Percentiles rank a stretch among this genome's conserved stretches.
Evolutionary conservation across 2,329 filamentous ascomycete genomes (phyloP).

Genomic region (Chaetomium sp.): DNA sequence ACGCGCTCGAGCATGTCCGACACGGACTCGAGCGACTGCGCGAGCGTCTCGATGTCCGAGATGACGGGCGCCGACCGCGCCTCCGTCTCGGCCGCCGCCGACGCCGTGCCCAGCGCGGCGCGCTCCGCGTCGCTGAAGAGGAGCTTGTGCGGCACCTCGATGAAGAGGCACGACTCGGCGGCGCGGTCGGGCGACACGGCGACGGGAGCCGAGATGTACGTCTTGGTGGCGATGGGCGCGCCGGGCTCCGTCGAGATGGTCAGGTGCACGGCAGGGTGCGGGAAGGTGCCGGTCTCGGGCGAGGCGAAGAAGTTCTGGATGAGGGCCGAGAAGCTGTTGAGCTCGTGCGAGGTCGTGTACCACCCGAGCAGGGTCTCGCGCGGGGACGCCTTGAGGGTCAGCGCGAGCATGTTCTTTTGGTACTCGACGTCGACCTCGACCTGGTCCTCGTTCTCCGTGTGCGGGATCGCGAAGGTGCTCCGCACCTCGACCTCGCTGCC

Average conservation of each 20-base stretch:
- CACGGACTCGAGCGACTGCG: slow-evolving; percentile 83
- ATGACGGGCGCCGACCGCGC: slow-evolving; percentile 71
- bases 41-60: slow-evolving; percentile 87
- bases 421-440: slow-evolving; percentile 99
- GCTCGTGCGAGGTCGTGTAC: slow-evolving; percentile 96
- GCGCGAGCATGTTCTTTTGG: slow-evolving; percentile 97
- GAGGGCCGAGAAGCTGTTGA: slow-evolving; percentile 97
- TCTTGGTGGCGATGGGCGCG: slow-evolving; percentile 83
- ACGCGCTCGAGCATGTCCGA: slow-evolving; percentile 88
- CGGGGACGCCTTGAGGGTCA: slow-evolving; percentile 91
- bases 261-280: slow-evolving; percentile 95
- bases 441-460: slow-evolving; percentile 97
- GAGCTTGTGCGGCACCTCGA: slow-evolving; percentile 94
- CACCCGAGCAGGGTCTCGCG: slow-evolving; percentile 94
- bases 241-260: slow-evolving; percentile 90
- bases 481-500: slow-evolving; percentile 94
- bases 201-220: slow-evolving; percentile 94
- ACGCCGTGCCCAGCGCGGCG: slow-evolving; percentile 75
- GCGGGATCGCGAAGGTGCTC: slow-evolving; percentile 95
- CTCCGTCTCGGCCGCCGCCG: slow-evolving; percentile 78
- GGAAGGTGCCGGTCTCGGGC: slow-evolving; percentile 94
- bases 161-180: slow-evolving; percentile 94
- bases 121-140: slow-evolving; percentile 71
- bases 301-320: slow-evolving; percentile 99
- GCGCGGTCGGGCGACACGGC: slow-evolving; percentile 94